Conservation (phyloP, 768 basidiomycete genomes). For the Hygrophorus russula region DNA sequence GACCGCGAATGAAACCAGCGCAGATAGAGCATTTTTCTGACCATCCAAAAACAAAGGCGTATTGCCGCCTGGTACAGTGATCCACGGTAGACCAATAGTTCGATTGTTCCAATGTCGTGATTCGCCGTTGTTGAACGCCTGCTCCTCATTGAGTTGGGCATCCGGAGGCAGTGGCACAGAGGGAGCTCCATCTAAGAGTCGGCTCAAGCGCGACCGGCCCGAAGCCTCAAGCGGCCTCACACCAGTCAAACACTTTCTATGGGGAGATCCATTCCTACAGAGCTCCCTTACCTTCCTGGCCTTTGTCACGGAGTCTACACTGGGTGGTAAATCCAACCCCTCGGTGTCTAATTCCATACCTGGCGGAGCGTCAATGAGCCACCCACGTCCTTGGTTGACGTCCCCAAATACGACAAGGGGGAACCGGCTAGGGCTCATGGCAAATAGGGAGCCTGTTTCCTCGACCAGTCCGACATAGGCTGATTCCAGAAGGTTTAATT, state of each 20-base stretch:
- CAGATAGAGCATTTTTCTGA: not conserved
- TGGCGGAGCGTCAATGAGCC: constrained; percentile 16
- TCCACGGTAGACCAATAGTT: not conserved
- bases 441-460: constrained; percentile 66
- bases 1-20: constrained; percentile 9
- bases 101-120: not conserved
- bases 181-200: constrained; percentile 52
- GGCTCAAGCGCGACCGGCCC: constrained; percentile 32
- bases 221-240: constrained; percentile 43
- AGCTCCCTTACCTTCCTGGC: constrained; percentile 30
- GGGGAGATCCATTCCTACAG: constrained; percentile 17
- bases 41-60: constrained; percentile 2
- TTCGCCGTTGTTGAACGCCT: not conserved
- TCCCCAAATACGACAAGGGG: constrained; percentile 71
- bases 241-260: constrained; percentile 54
- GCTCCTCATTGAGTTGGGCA: not conserved
- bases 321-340: constrained; percentile 23
- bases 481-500: constrained; percentile 27
- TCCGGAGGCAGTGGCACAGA: constrained; percentile 14
- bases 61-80: not conserved
- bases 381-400: constrained; percentile 8
- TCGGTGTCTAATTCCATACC: constrained; percentile 8
- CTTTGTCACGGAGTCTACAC: constrained; percentile 33
- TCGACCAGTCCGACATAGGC: constrained; percentile 79
- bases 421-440: constrained; percentile 72